Evolutionary conservation across 768 basidiomycete species (phyloP), one percentile per base, ranked within the genome.

Genomic region (Rhizopogon vulgaris): DNA sequence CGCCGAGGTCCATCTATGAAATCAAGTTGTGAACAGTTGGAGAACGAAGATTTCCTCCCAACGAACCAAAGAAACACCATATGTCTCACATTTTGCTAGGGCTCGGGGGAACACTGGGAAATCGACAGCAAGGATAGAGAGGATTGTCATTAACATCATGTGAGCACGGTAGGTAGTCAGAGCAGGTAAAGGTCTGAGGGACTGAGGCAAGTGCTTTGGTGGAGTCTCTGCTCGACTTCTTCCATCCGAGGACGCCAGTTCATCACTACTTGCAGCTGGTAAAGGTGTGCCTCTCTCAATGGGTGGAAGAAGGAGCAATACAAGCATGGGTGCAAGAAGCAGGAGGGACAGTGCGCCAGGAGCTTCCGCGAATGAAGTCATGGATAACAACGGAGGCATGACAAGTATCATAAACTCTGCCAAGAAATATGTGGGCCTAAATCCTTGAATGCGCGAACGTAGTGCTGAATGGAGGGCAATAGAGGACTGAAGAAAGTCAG

Each of bases 91-190:
- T 64, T 98, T 99, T 3, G 85, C 95, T 40, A 95, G 76, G 10
- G 70, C 69, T 15, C 96, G 80, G 0, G 96, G 96, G 61, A 97
- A 99, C 24, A 94, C 79, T 0, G 82, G 83, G 60, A 99, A 99
- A 66, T 99, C 95, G 47, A 98, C 95, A 0, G 95, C 95, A 11
- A 98, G 82, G 54, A 99, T 98, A 18, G 85, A 85, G 39, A 95
- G 76, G 34, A 87, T 68, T 0, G 96, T 97, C 78, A 98, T 82
- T 17, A 96, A 72, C 78, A 98, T 86, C 94, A 97, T 94, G 63
- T 96, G 90, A 3, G 94, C 84, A 41, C 96, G 76, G 65, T 95
- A 98, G 0, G 85, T 80, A 10, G 92, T 90, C 51, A 99, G 65
- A 38, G 91, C 85, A 1, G 91, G 82, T 41, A 92, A 69, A 2